Evolutionary conservation across 1,139 yeast species (phyloP), one percentile per base, ranked within the genome.

Genomic region (Yamadazyma blattariae): DNA sequence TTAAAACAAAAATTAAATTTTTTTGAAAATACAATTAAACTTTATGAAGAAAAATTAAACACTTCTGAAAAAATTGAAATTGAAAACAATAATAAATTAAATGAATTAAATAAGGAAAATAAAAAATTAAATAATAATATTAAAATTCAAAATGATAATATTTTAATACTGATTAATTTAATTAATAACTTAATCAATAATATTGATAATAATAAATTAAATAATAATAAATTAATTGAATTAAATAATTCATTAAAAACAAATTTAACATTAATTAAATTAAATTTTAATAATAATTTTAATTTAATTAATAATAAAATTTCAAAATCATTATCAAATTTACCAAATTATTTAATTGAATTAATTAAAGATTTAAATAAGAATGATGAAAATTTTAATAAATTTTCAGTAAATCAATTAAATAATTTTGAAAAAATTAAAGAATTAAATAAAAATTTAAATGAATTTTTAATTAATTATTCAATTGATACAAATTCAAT

Each of bases 391-490:
- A 36, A 20, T 22, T 41, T 47, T 25, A 30, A 29, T n/a, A 35
- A 33, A 18, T 47, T 44, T 32, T 39, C 43, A 15, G 21, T 27
- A 13, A 32, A 32, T 11, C 50, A 47, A 20, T 19, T 16, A 5
- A 37, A 40, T 4, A 37, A 30, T 19, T 25, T 37, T 10, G 32
- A 34, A 17, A 24, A 39, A 18, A 39, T 51, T 27, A 43, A 38
- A 25, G 35, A 33, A 4, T 35, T 51, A 6, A 48, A 51, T 29
- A 37, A 40, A 20, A 46, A 45, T 24, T 44, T 51, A 20, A 41
- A 50, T 28, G 45, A 44, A 5, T 49, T 41, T 29, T 34, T 51
- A 14, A 41, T 36, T 10, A 45, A 44, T 18, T 48, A 48, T 32
- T 44, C 48, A 22, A 20, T 35, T n/a, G 39, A 45, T 22, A 22